Evolutionary conservation across 2,329 filamentous ascomycete genomes (phyloP).

Genomic region (Laburnicola sp.): DNA sequence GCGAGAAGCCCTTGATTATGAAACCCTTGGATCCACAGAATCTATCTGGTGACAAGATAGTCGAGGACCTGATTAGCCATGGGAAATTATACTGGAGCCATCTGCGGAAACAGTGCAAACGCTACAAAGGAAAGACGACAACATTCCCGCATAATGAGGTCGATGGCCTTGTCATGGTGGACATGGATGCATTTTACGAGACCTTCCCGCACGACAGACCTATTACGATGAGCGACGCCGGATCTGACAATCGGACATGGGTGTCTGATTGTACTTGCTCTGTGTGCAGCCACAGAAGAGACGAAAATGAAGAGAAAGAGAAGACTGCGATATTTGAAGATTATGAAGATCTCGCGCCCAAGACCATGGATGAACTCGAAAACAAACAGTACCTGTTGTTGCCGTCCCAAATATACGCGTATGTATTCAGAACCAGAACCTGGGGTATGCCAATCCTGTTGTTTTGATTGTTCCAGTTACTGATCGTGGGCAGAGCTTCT

Average conservation of each 20-base stretch:
- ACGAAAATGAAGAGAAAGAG: background rate
- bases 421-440: constrained; percentile 12
- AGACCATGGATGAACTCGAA: background rate
- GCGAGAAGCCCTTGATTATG: background rate
- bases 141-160: constrained; percentile 13
- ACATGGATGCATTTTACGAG: constrained; percentile 11
- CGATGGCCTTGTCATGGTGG: constrained; percentile 12
- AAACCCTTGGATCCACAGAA: background rate
- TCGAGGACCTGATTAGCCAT: background rate
- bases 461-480: background rate
- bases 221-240: background rate
- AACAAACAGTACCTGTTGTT: constrained; percentile 10
- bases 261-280: constrained; percentile 5
- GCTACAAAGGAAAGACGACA: constrained; percentile 9
- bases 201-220: background rate
- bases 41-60: background rate
- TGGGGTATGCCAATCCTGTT: constrained; percentile 9
- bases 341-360: background rate
- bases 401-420: constrained; percentile 3
- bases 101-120: constrained; percentile 10
- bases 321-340: background rate
- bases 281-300: background rate
- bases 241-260: background rate
- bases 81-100: constrained; percentile 10
- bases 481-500: constrained; percentile 16